phyloP scores from a whole-genome alignment of 345 rosid species.

The Fremontodendron californicum region DNA sequence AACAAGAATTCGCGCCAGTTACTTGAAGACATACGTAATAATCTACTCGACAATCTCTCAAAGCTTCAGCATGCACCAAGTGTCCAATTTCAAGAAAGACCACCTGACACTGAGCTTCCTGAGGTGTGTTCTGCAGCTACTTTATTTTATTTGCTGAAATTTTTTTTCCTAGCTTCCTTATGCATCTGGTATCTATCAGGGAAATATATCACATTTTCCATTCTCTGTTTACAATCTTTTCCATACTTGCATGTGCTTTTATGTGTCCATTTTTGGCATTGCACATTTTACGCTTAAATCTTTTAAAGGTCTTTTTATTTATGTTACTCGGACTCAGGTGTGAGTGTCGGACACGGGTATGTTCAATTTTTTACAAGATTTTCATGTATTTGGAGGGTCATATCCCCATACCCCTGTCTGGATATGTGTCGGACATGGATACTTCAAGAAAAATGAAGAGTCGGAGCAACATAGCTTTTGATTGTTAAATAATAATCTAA shows the following conservation, averaged over 20 bases:
- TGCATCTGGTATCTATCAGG: slow-evolving; percentile 2
- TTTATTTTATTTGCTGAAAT: slow-evolving; percentile 9
- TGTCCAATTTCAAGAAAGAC: slow-evolving; percentile 86
- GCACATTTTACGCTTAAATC: not conserved
- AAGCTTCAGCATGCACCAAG: slow-evolving; percentile 98
- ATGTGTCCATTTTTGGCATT: not conserved
- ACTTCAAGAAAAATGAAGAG: not conserved
- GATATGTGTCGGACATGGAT: not conserved
- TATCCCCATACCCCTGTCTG: not conserved
- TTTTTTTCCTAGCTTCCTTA: not conserved
- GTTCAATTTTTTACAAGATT: not conserved
- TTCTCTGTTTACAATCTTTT: not conserved
- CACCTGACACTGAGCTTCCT: slow-evolving; percentile 72
- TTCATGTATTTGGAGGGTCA: not conserved
- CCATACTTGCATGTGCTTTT: not conserved
- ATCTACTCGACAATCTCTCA: slow-evolving; percentile 85
- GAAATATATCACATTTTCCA: not conserved
- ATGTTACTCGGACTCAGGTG: not conserved
- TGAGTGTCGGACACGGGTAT: not conserved
- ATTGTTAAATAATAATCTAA: not conserved
- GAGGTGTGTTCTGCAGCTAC: slow-evolving; percentile 43
- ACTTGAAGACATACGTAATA: slow-evolving; percentile 74
- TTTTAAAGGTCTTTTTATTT: not conserved
- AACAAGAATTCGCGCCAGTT: slow-evolving; percentile 52
- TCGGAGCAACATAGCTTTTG: not conserved